Base-by-base conservation (phyloP, 495 filamentous ascomycete genomes). In the Penicillium manginii region DNA sequence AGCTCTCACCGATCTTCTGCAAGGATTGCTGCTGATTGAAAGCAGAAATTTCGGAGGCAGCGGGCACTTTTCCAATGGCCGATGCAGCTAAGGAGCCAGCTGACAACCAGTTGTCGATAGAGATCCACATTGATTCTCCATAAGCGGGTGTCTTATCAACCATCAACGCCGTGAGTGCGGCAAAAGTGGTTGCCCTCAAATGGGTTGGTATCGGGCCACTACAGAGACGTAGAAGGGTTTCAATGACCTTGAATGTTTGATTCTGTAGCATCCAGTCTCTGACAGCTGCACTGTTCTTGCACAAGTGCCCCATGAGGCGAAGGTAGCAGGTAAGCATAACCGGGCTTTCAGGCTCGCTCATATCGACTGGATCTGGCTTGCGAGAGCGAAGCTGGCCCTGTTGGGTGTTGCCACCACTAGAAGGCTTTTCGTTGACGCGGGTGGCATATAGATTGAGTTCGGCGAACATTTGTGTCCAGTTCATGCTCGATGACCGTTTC, bases 301-400 rank as follows among this genome's bases (percentile, higher is more conserved):
- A 87, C 23, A 97, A 73, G 67, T 93, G 91, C 4, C 89, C 84
- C 56, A 96, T 90, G 7, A 99, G 79, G 10, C 92, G 86, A 37
- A 99, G 80, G 66, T 97, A 97, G 60, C 90, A 92, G 67, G 97
- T 92, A 31, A 98, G 79, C 91, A 97, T 97, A 64, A 94, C 85
- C 15, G 86, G 84, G 47, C 88, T 90, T 70, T 98, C 96, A 21
- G 91, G 92, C 68, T 96, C 85, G 56, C 80, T 84, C 70, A 86
- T 82, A 31, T 86, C 82, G 46, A 83, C 88, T n/a, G 83, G 80
- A 58, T 91, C 88, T 21, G 81, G 76, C 62, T 89, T 89, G 54
- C 82, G 79, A 2, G 80, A 70, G 54, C 84, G 84, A 51, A 86
- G 78, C n/a, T 81, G 68, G 8, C 81, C 66, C 21, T 79, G 75